Evolutionary conservation across 2,329 filamentous ascomycete species (phyloP).

Genomic region (Xylariaceae sp.): DNA sequence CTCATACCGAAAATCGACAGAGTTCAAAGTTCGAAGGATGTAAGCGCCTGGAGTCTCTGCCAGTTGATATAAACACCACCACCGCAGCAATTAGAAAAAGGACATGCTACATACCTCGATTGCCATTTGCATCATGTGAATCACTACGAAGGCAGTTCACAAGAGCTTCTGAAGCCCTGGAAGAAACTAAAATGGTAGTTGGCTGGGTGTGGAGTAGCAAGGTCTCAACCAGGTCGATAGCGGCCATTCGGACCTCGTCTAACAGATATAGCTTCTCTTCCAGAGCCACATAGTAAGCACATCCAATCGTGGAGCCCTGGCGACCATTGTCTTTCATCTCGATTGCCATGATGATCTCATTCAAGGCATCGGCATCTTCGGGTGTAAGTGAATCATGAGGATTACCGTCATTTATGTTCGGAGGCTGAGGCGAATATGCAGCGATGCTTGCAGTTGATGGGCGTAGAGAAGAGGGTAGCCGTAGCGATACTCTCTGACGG

Average conservation of each 20-base stretch:
- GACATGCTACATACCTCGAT: conserved; percentile 23
- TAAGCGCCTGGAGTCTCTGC: conserved; percentile 39
- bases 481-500: conserved; percentile 23
- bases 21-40: conserved; percentile 62
- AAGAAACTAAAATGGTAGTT: conserved; percentile 51
- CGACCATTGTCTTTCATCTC: conserved; percentile 62
- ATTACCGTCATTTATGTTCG: conserved; percentile 16
- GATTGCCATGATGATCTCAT: conserved; percentile 76
- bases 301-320: conserved; percentile 60
- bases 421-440: conserved; percentile 9
- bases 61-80: no score
- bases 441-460: no score
- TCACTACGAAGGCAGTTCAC: conserved; percentile 33
- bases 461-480: conserved; percentile 10
- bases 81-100: no score
- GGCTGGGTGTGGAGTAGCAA: conserved; percentile 53
- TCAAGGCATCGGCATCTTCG: conserved; percentile 38
- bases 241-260: conserved; percentile 68
- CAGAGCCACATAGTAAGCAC: conserved; percentile 72
- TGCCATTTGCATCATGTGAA: conserved; percentile 32
- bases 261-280: conserved; percentile 71
- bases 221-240: conserved; percentile 64
- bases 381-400: conserved; percentile 14
- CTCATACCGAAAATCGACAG: conserved; percentile 68
- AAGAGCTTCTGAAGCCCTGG: conserved; percentile 42